Evolutionary conservation across 139 green algal species (phyloP), one percentile per base, ranked within the genome.

Genomic region (Tetradesmus obliquus): DNA sequence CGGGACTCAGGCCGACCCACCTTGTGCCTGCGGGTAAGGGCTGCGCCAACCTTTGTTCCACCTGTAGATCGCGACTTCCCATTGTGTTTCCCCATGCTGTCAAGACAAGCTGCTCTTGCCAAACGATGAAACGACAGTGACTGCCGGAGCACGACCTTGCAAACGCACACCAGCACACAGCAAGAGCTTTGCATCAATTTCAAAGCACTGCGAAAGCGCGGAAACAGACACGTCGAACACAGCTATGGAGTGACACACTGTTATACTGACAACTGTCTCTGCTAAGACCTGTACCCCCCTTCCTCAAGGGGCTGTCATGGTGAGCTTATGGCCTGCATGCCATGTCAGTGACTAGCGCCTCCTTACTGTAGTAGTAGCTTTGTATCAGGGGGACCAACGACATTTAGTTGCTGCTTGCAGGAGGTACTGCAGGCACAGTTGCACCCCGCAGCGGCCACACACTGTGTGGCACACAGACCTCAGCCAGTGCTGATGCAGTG

Each of bases 11-110:
- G 66, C 71, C 15, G 4, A 19, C 88, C 7, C 84, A 95, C 93
- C 84, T 95, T 95, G 22, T 95, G 94, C 15, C 89, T 88, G 62
- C 95, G 95, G 2, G 95, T 91, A 17, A 99, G 91, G 9, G 94
- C 91, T 3, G 91, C 76, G 6, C 97, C 97, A 53, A 99, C 97
- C 19, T 93, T 91, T 32, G 93, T 54, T 1, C 95, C 95, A 7
- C 93, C 89, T n/a, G 24, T 3, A 7, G 93, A 96, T 9, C 97
- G 91, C 0, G 96, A 91, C 86, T 97, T 98, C 10, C 97, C 97
- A 90, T 99, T 99, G 93, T 99, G 97, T 66, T 98, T 98, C 6
- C 96, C 96, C 97, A 99, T 99, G 57, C 1, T 90, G 54, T 3
- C 32, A 20, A 10, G 79, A 84, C 66, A 17, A 76, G 66, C 66